These are phyloP conservation scores for Eucalyptus curtisii DNA, from an alignment of 345 rosid genomes.

Conservation along the genomic window DNA sequence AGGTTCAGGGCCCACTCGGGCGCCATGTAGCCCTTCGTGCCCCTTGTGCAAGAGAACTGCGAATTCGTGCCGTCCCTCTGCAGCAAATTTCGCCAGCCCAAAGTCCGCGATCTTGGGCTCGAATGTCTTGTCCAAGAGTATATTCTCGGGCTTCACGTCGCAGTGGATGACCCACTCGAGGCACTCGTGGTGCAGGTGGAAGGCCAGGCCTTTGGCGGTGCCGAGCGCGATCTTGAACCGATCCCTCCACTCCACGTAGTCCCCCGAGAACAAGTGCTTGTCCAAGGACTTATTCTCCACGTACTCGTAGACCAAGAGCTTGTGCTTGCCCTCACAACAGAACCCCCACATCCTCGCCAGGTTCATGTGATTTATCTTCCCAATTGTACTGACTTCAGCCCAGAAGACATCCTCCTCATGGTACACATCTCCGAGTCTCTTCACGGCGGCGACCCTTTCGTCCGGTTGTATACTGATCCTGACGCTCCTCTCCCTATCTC, in stretches of 20 bases:
- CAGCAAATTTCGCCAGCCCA: constrained; percentile 32
- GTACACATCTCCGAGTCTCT: constrained; percentile 23
- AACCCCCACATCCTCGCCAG: constrained; percentile 43
- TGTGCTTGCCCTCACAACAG: constrained; percentile 26
- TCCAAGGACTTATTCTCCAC: constrained; percentile 30
- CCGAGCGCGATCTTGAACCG: constrained; percentile 41
- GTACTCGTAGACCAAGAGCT: constrained; percentile 34
- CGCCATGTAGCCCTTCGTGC: constrained; percentile 26
- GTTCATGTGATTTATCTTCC: constrained; percentile 40
- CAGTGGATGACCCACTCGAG: constrained; percentile 49
- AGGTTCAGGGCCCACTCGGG: constrained; percentile 25
- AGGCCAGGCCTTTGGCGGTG: constrained; percentile 42
- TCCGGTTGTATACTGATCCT: constrained; percentile 26
- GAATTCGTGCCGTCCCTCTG: constrained; percentile 1
- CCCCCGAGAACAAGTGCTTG: constrained; percentile 18
- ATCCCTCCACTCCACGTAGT: constrained; percentile 24
- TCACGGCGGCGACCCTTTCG: constrained; percentile 28
- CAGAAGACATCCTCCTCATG: constrained; percentile 37
- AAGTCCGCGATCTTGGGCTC: constrained; percentile 46
- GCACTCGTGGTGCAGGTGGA: constrained; percentile 40
- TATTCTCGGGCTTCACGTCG: constrained; percentile 49
- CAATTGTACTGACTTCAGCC: constrained; percentile 38
- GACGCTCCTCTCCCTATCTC: constrained; percentile 38
- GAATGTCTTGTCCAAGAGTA: constrained; percentile 30
- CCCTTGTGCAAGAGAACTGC: constrained; percentile 9